These are phyloP conservation scores for Yarrowia yakushimensis DNA, from an alignment of 805 yeast species.

Conservation along the genomic window DNA sequence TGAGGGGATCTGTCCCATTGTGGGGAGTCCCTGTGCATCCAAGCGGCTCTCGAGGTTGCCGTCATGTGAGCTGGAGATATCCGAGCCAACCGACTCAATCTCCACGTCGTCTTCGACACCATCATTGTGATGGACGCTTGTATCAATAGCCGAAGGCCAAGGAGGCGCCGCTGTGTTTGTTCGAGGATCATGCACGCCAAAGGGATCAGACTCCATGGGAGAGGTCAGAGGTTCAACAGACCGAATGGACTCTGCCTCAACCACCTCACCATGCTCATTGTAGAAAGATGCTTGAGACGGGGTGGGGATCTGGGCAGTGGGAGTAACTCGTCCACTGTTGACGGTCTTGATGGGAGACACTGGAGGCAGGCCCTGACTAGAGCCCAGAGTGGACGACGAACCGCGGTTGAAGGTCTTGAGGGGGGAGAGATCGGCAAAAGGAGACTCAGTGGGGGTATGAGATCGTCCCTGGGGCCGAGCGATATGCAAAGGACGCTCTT, in stretches of 20 bases:
- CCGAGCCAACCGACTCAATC: constrained; percentile 13
- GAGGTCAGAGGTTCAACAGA: neutral
- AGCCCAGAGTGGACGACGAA: neutral
- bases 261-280: constrained; percentile 11
- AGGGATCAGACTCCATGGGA: constrained; percentile 10
- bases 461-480: neutral
- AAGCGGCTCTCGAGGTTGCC: neutral
- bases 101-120: constrained; percentile 7
- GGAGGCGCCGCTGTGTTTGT: constrained; percentile 18
- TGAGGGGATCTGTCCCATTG: neutral
- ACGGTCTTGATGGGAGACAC: constrained; percentile 16
- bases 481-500: constrained; percentile 9
- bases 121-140: neutral
- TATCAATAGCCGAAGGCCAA: neutral
- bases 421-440: constrained; percentile 10
- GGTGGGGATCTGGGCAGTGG: constrained; percentile 4
- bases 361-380: constrained; percentile 3
- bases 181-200: constrained; percentile 8
- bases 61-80: neutral
- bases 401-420: constrained; percentile 13
- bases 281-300: constrained; percentile 13
- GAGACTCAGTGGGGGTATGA: neutral
- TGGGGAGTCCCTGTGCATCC: neutral
- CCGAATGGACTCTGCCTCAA: neutral
- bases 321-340: constrained; percentile 15